A percentile compares a stretch with the other conserved stretches of the same genome.
phyloP scores from a whole-genome alignment of 306 rosid species.

The Clitoria ternatea region DNA sequence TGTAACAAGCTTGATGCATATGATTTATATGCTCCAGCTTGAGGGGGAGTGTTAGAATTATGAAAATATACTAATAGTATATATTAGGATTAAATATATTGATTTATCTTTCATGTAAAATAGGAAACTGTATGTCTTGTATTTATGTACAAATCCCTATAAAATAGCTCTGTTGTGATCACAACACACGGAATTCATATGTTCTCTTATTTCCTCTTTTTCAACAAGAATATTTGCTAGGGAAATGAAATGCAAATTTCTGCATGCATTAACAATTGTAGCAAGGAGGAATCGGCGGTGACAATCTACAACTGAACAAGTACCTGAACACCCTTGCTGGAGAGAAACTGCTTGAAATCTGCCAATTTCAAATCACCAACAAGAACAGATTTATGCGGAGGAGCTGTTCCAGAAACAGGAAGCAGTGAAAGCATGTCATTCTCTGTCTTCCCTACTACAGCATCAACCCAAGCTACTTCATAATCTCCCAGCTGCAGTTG shows the following conservation, averaged over 20 bases:
- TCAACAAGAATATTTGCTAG: background rate
- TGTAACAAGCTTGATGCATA: too few species aligned
- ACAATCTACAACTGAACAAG: slow-evolving; percentile 8
- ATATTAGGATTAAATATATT: too few species aligned
- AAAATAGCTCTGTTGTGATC: too few species aligned
- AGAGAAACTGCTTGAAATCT: slow-evolving; percentile 90
- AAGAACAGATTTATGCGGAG: slow-evolving; percentile 82
- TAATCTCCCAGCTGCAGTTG: slow-evolving; percentile 75
- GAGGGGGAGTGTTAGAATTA: too few species aligned
- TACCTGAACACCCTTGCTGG: slow-evolving; percentile 89
- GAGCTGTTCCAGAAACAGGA: slow-evolving; percentile 60
- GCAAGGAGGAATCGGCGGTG: background rate
- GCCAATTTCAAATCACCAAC: slow-evolving; percentile 94
- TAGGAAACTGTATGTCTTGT: too few species aligned
- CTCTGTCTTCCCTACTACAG: slow-evolving; percentile 78
- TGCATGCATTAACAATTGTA: background rate
- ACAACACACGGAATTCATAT: too few species aligned
- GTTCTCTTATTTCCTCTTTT: too few species aligned
- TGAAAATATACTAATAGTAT: too few species aligned
- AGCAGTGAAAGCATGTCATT: slow-evolving; percentile 53
- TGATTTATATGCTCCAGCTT: too few species aligned
- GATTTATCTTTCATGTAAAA: too few species aligned
- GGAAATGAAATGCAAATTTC: slow-evolving; percentile 6
- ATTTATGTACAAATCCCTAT: too few species aligned
- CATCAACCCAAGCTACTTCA: slow-evolving; percentile 91